Evolutionary conservation across 1,139 yeast genomes (phyloP).

Genomic region (Taphrina populina): DNA sequence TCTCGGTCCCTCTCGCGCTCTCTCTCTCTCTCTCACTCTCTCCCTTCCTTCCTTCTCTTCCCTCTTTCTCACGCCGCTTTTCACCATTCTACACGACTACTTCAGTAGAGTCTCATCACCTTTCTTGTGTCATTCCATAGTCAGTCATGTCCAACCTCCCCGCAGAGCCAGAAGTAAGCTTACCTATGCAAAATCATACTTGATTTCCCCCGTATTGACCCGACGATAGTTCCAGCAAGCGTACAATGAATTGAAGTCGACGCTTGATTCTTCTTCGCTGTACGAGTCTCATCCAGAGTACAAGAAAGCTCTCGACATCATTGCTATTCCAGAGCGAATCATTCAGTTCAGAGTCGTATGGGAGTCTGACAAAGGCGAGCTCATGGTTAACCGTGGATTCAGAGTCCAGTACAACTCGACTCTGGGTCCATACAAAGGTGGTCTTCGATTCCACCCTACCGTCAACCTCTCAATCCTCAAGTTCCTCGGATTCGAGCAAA

Average conservation of each 20-base stretch:
- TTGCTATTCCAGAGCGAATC: slow-evolving; percentile 91
- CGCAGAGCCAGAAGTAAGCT: slow-evolving; percentile 31
- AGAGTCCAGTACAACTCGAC: slow-evolving; percentile 98
- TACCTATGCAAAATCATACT: too few species aligned
- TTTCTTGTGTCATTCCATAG: not conserved
- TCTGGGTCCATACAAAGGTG: slow-evolving; percentile 98
- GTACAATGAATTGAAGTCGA: slow-evolving; percentile 83
- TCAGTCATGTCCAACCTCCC: slow-evolving; percentile 29
- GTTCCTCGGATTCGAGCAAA: slow-evolving; percentile 97
- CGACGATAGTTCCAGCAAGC: slow-evolving; percentile 98
- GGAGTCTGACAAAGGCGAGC: slow-evolving; percentile 92
- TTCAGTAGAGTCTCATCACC: too few species aligned
- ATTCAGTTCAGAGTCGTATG: slow-evolving; percentile 95
- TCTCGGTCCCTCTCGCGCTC: not conserved
- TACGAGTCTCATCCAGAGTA: slow-evolving; percentile 87
- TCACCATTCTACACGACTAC: not conserved
- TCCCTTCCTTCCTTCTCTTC: not conserved
- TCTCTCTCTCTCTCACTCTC: not conserved
- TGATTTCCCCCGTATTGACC: too few species aligned
- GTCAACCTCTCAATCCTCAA: slow-evolving; percentile 92
- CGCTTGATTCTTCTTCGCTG: slow-evolving; percentile 86
- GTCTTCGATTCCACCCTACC: slow-evolving; percentile 95
- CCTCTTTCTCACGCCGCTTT: not conserved
- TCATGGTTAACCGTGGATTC: slow-evolving; percentile 95
- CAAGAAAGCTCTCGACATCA: slow-evolving; percentile 83